Percentiles rank a stretch among this genome's conserved stretches.
Evolutionary conservation across 2,329 filamentous ascomycete genomes (phyloP).

Genomic region (Lojkania enalia): DNA sequence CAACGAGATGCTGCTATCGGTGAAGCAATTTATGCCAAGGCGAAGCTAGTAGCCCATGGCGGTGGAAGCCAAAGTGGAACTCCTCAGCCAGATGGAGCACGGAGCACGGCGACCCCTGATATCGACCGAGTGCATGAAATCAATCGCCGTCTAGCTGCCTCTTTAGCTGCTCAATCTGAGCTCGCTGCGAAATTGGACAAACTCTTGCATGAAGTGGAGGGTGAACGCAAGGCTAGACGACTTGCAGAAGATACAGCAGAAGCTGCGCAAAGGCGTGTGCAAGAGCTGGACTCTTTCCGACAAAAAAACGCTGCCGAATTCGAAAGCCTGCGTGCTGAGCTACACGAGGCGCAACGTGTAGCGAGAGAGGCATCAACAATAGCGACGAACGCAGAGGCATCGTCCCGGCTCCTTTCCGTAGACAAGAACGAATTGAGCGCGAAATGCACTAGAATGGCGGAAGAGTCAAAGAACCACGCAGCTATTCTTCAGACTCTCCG

Average conservation of each 20-base stretch:
- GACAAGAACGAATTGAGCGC: constrained; percentile 78
- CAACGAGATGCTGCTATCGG: constrained; percentile 93
- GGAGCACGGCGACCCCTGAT: constrained; percentile 62
- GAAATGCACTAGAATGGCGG: constrained; percentile 68
- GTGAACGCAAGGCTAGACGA: constrained; percentile 78
- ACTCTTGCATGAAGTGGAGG: constrained; percentile 70
- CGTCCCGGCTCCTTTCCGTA: constrained; percentile 74
- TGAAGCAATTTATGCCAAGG: constrained; percentile 93
- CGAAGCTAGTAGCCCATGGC: constrained; percentile 82
- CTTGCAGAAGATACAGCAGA: constrained; percentile 86
- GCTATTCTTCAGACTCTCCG: constrained; percentile 74
- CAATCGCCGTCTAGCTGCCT: constrained; percentile 78
- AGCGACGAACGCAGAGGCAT: constrained; percentile 74
- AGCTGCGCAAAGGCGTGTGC: constrained; percentile 79
- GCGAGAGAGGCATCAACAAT: constrained; percentile 80
- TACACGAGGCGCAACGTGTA: constrained; percentile 77
- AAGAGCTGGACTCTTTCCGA: constrained; percentile 80
- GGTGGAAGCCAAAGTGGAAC: constrained; percentile 65
- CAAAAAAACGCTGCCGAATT: constrained; percentile 83
- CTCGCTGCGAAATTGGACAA: constrained; percentile 76
- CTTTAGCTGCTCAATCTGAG: constrained; percentile 77
- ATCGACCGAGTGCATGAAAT: constrained; percentile 74
- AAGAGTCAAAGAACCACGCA: constrained; percentile 69
- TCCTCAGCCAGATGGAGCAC: constrained; percentile 58
- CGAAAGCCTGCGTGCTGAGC: constrained; percentile 80